Conservation (phyloP, 345 rosid species). For the Linum trigynum region DNA sequence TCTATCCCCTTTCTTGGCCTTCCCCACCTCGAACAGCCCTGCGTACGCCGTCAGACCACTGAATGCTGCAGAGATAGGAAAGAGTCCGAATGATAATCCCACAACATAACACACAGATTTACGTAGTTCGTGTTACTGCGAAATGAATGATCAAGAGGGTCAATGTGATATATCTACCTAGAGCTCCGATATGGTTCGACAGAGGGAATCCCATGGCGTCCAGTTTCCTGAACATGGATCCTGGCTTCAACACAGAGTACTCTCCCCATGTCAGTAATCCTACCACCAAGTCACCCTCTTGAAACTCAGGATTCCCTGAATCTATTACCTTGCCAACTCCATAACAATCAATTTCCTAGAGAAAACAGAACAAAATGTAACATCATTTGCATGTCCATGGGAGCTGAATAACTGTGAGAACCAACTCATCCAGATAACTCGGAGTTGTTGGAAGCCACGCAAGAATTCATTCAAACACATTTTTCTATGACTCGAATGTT, state of each 20-base stretch:
- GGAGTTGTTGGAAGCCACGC: too few species aligned
- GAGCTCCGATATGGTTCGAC: too few species aligned
- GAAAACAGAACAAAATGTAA: neutral
- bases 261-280: slow-evolving; percentile 52
- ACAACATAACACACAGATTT: too few species aligned
- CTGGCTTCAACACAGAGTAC: slow-evolving; percentile 30
- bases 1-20: slow-evolving; percentile 30
- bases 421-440: too few species aligned
- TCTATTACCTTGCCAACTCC: slow-evolving; percentile 50
- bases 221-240: slow-evolving; percentile 7
- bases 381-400: too few species aligned
- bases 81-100: too few species aligned
- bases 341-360: slow-evolving; percentile 37
- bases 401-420: too few species aligned
- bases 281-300: slow-evolving; percentile 36
- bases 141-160: too few species aligned
- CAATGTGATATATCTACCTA: too few species aligned
- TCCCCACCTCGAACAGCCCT: slow-evolving; percentile 13
- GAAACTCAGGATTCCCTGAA: slow-evolving; percentile 37
- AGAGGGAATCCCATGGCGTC: slow-evolving; percentile 35
- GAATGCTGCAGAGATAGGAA: neutral
- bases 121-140: too few species aligned
- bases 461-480: too few species aligned
- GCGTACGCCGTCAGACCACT: slow-evolving; percentile 16
- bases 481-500: too few species aligned